phyloP scores from a whole-genome alignment of 2,329 filamentous ascomycete species.

The Ceratocystis harringtonii region DNA sequence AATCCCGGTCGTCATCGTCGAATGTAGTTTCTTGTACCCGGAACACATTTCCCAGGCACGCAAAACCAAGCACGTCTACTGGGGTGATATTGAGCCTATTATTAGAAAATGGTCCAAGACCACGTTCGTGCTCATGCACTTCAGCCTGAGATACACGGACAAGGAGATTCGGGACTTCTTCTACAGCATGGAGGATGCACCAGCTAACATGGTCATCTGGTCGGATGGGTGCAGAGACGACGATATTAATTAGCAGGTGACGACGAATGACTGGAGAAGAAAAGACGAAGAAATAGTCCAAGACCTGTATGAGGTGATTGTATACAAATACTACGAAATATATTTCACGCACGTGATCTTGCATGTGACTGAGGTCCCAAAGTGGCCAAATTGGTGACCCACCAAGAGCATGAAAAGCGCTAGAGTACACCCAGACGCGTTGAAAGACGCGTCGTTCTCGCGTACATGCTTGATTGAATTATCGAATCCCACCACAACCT shows the following conservation, averaged over 20 bases:
- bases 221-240: conserved; percentile 25
- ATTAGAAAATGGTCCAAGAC: conserved; percentile 30
- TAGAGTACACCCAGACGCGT: not conserved
- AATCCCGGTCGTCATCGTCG: conserved; percentile 33
- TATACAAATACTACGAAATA: not conserved
- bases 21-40: conserved; percentile 34
- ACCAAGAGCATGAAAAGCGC: not conserved
- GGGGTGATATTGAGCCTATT: conserved; percentile 32
- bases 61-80: conserved; percentile 34
- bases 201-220: conserved; percentile 34
- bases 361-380: conserved; percentile 5
- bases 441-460: conserved; percentile 5
- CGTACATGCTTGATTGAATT: not conserved
- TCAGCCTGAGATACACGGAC: conserved; percentile 32
- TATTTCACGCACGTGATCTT: not conserved
- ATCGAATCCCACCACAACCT: not conserved
- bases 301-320: not conserved
- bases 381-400: conserved; percentile 14
- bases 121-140: conserved; percentile 34
- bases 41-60: conserved; percentile 30
- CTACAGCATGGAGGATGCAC: conserved; percentile 26
- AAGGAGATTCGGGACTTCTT: conserved; percentile 30
- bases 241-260: not conserved
- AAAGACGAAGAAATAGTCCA: not conserved
- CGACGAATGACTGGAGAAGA: too few relatives aligned